Evolutionary conservation across 768 basidiomycete genomes (phyloP).

Genomic region (Leucosporidium creatinivorum): DNA sequence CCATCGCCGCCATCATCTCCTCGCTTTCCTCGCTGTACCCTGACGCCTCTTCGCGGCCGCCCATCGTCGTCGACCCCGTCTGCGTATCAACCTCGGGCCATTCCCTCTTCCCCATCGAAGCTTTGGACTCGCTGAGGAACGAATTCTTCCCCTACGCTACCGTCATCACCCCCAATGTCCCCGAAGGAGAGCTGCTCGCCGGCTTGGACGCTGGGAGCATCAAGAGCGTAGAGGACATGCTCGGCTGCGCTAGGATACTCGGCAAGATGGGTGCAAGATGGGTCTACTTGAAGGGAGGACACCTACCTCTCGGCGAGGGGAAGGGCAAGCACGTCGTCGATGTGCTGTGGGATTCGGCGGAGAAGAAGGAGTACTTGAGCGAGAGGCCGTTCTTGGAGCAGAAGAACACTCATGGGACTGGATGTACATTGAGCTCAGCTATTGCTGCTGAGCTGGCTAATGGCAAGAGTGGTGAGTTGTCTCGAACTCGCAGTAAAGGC

Average conservation of each 20-base stretch:
- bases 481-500: neutral
- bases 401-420: constrained; percentile 74
- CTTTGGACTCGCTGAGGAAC: constrained; percentile 53
- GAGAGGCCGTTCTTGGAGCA: constrained; percentile 48
- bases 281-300: constrained; percentile 80
- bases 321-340: constrained; percentile 53
- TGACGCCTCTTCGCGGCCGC: constrained; percentile 27
- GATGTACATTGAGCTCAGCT: constrained; percentile 77
- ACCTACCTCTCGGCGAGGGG: constrained; percentile 46
- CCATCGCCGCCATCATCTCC: constrained; percentile 50
- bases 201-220: constrained; percentile 38
- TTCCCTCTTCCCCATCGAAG: constrained; percentile 60
- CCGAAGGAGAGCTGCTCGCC: constrained; percentile 67
- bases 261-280: constrained; percentile 49
- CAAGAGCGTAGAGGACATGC: constrained; percentile 48
- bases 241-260: constrained; percentile 52
- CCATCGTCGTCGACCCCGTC: constrained; percentile 78
- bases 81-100: constrained; percentile 87
- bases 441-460: constrained; percentile 61
- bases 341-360: constrained; percentile 49
- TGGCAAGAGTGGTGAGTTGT: constrained; percentile 46
- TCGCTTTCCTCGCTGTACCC: constrained; percentile 42
- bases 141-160: constrained; percentile 65
- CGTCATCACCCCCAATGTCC: constrained; percentile 76
- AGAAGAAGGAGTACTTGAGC: constrained; percentile 38